Base-by-base conservation (phyloP, 352 stramenopile species). In the Globisporangium yorkense region DNA sequence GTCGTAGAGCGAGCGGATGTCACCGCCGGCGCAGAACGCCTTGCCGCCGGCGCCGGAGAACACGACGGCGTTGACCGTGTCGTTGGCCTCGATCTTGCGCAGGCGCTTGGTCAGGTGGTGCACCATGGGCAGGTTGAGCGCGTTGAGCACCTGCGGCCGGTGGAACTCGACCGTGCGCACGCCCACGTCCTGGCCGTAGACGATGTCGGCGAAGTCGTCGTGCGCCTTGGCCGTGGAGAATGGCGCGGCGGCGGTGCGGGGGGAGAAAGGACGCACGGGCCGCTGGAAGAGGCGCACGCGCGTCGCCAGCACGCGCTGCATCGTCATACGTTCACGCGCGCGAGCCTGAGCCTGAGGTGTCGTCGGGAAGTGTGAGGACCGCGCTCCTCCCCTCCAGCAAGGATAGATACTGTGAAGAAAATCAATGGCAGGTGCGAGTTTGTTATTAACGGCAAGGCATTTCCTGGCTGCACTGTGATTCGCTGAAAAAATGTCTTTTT, bases 11-110 rank as follows among this genome's bases (percentile, higher is more conserved):
- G 77, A 76, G 66, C 91, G 92, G 58, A 99, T 94, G 75, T 99
- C 95, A 37, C 96, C 96, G 49, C 96, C 96, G 9, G 96, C 94
- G 77, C 96, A 99, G 68, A 99, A 98, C 7, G 92, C 84, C 62
- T 90, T 90, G 37, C 74, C 79, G 20, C 89, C 88, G 29, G 54
- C 73, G 27, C 89, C 80, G 12, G 81, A 88, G 71, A 97, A 94
- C 43, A 94, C 68, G 61, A 95, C 74, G 35, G 81, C 72, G 63
- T 93, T 87, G 24, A 96, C 72, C 3, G 77, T 93, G 33, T 75
- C 63, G 67, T 95, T 94, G 35, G 59, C 63, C 54, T 94, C 78
- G 59, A 92, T 87, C 62, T 81, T 84, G 35, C 87, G 75, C 37
- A 98, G 72, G 10, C 87, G 86, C 62, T 95, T 81, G 29, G 86